Evolutionary conservation across 768 basidiomycete genomes (phyloP).

Genomic region (Tylopilus felleus): DNA sequence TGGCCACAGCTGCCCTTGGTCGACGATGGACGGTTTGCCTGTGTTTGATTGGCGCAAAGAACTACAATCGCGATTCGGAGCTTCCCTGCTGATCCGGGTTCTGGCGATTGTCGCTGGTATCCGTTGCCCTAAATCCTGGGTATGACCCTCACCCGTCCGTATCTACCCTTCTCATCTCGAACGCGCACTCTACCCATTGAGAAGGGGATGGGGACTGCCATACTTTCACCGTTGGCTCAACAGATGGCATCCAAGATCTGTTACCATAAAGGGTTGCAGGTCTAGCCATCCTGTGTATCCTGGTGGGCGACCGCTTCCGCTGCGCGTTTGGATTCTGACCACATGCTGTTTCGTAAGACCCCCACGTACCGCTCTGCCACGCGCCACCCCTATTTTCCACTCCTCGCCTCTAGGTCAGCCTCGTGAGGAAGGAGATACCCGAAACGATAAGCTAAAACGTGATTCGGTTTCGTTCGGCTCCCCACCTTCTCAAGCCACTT

Average conservation of each 20-base stretch:
- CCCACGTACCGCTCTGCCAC: slow-evolving; percentile 8
- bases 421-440: slow-evolving; percentile 21
- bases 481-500: background rate
- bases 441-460: slow-evolving; percentile 18
- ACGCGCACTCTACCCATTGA: background rate
- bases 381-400: slow-evolving; percentile 12
- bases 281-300: slow-evolving; percentile 18
- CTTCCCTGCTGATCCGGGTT: slow-evolving; percentile 28
- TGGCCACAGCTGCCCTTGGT: background rate
- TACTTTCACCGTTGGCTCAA: slow-evolving; percentile 1
- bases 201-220: slow-evolving; percentile 3
- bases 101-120: slow-evolving; percentile 27
- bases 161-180: background rate
- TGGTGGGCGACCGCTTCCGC: slow-evolving; percentile 18
- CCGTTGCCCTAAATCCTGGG: slow-evolving; percentile 25
- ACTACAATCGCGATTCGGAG: slow-evolving; percentile 4
- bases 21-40: background rate
- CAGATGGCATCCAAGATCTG: background rate
- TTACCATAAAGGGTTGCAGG: slow-evolving; percentile 1
- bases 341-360: background rate
- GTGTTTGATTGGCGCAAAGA: slow-evolving; percentile 21
- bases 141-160: slow-evolving; percentile 9
- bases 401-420: slow-evolving; percentile 6
- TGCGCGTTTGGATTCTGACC: slow-evolving; percentile 6
- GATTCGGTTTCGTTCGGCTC: slow-evolving; percentile 3